Evolutionary conservation across 1,284 basidiomycete genomes (phyloP).

Genomic region (Papiliotrema nemorosa): DNA sequence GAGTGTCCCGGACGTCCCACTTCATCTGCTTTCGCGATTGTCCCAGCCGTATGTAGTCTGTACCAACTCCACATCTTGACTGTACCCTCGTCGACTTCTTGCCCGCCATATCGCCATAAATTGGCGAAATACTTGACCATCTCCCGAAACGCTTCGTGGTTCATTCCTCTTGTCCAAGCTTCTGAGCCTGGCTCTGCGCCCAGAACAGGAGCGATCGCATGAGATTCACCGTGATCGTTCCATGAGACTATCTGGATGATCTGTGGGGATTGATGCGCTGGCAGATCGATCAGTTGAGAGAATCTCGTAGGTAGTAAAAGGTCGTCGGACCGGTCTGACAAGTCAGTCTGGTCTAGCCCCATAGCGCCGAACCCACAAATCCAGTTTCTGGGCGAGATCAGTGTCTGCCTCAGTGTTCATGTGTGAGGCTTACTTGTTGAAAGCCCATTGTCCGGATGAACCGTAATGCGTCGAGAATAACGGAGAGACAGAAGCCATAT

Average conservation of each 20-base stretch:
- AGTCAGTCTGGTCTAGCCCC: neutral
- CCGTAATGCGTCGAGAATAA: conserved; percentile 60
- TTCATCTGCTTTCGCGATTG: conserved; percentile 20
- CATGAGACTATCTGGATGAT: conserved; percentile 48
- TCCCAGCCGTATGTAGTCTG: conserved; percentile 29
- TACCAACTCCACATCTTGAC: conserved; percentile 42
- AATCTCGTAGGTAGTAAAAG: conserved; percentile 45
- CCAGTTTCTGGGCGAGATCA: conserved; percentile 35
- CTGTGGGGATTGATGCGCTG: conserved; percentile 24
- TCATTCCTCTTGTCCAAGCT: conserved; percentile 43
- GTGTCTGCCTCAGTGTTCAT: neutral
- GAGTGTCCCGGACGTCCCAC: conserved; percentile 37
- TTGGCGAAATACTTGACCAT: conserved; percentile 37
- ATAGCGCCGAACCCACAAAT: conserved; percentile 29
- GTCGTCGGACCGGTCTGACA: conserved; percentile 46
- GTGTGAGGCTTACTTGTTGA: conserved; percentile 37
- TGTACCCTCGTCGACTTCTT: conserved; percentile 9
- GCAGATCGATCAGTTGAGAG: conserved; percentile 31
- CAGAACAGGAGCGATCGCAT: conserved; percentile 43
- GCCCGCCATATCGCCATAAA: conserved; percentile 28
- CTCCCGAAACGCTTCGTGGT: conserved; percentile 43
- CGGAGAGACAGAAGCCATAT: conserved; percentile 62
- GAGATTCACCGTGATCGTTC: conserved; percentile 50
- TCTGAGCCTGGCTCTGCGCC: conserved; percentile 46
- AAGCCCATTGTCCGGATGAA: conserved; percentile 41